Conservation (phyloP, 176 grass and related monocot species). For the Puccinellia tenuiflora region DNA sequence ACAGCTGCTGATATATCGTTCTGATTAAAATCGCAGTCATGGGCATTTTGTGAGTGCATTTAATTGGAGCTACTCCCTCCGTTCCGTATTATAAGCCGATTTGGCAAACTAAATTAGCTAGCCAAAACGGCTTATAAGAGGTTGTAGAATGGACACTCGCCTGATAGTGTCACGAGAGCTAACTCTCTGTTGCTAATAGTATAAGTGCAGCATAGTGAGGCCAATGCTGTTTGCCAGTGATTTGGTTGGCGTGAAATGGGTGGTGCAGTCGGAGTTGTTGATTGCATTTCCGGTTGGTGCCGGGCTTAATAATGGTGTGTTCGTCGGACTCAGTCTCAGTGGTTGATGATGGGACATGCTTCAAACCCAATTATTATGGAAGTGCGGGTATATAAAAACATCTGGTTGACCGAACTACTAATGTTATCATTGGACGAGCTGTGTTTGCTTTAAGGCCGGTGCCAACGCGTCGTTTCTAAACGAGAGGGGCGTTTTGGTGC, state of each 20-base stretch:
- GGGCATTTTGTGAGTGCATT: neutral
- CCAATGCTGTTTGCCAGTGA: conserved; percentile 9
- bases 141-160: neutral
- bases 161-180: neutral
- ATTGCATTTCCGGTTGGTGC: conserved; percentile 27
- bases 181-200: neutral
- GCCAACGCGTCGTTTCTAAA: too few species aligned
- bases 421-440: neutral
- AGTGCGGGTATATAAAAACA: neutral
- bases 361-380: conserved; percentile 14
- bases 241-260: neutral
- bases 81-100: too few species aligned
- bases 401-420: neutral
- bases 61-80: too few species aligned
- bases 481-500: too few species aligned
- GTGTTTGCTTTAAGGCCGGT: neutral
- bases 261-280: conserved; percentile 16
- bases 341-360: neutral
- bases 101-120: too few species aligned
- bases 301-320: conserved; percentile 25
- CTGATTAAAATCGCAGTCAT: neutral
- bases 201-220: neutral
- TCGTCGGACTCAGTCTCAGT: neutral
- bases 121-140: too few species aligned
- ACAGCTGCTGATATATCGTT: neutral